Evolutionary conservation across 2,329 filamentous ascomycete genomes (phyloP).

Genomic region (Elsinoe ampelina): DNA sequence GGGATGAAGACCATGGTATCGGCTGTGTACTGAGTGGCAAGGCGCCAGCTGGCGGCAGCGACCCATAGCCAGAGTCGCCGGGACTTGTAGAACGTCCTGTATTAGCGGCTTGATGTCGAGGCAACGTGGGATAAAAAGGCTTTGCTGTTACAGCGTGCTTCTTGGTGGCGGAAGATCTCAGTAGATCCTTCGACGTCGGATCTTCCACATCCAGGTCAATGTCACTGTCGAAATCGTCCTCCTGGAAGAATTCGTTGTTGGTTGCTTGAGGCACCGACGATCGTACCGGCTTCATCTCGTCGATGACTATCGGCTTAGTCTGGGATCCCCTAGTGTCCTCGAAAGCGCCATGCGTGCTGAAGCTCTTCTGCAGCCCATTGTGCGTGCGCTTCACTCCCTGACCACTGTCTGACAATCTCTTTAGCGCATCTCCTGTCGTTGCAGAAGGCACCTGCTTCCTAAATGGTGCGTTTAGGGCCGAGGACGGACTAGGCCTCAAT

Average conservation of each 20-base stretch:
- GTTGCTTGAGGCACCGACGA: conserved; percentile 19
- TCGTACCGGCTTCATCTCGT: conserved; percentile 31
- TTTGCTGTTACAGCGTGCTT: conserved; percentile 20
- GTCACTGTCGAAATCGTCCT: conserved; percentile 83
- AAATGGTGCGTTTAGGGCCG: conserved; percentile 21
- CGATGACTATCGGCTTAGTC: conserved; percentile 27
- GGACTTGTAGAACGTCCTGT: not conserved
- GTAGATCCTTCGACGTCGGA: conserved; percentile 40
- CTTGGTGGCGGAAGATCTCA: conserved; percentile 34
- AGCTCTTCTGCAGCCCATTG: conserved; percentile 38
- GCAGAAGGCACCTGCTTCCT: conserved; percentile 16
- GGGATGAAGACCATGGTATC: conserved; percentile 58
- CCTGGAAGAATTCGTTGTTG: conserved; percentile 53
- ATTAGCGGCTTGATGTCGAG: conserved; percentile 18
- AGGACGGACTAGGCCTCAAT: conserved; percentile 24
- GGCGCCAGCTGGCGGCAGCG: conserved; percentile 14
- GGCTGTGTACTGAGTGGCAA: conserved; percentile 45
- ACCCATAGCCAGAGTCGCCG: conserved; percentile 21
- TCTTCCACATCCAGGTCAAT: conserved; percentile 62
- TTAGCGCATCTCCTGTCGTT: not conserved
- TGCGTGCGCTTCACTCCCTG: conserved; percentile 37
- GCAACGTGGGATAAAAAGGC: conserved; percentile 24
- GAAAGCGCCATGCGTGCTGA: conserved; percentile 31
- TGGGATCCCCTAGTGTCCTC: conserved; percentile 26
- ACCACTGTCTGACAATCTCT: conserved; percentile 9